A percentile compares a stretch with the other conserved stretches of the same genome.
phyloP scores from a whole-genome alignment of 1,284 basidiomycete genomes.

The Pascua guehoae region DNA sequence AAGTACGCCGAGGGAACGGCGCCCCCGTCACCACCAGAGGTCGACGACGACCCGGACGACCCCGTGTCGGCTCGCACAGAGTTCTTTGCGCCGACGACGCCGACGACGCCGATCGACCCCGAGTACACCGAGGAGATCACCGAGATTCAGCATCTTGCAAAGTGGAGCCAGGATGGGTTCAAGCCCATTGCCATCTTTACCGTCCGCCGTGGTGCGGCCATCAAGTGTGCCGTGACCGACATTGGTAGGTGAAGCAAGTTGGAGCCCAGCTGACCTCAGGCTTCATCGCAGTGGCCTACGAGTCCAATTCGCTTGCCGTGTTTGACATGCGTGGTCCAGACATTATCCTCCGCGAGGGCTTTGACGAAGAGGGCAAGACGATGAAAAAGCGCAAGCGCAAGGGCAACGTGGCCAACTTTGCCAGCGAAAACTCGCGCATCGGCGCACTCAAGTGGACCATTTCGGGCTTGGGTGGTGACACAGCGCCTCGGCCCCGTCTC shows the following conservation, averaged over 20 bases:
- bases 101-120: background rate
- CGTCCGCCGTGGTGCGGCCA: slow-evolving; percentile 55
- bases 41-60: slow-evolving; percentile 31
- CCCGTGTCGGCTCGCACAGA: background rate
- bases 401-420: slow-evolving; percentile 41
- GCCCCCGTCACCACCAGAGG: background rate
- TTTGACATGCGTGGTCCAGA: slow-evolving; percentile 69
- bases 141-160: slow-evolving; percentile 42
- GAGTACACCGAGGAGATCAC: slow-evolving; percentile 37
- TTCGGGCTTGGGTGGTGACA: slow-evolving; percentile 59
- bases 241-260: slow-evolving; percentile 55
- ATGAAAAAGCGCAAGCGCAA: slow-evolving; percentile 48
- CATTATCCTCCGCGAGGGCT: slow-evolving; percentile 56
- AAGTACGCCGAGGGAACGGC: slow-evolving; percentile 51
- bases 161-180: slow-evolving; percentile 56
- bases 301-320: slow-evolving; percentile 59
- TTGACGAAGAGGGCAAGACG: slow-evolving; percentile 40
- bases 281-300: slow-evolving; percentile 68
- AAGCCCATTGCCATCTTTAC: slow-evolving; percentile 62
- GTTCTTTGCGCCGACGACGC: slow-evolving; percentile 9
- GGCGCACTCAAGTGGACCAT: slow-evolving; percentile 65
- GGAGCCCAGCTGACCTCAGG: slow-evolving; percentile 51
- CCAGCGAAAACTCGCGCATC: slow-evolving; percentile 49
- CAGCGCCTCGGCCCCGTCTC: slow-evolving; percentile 58
- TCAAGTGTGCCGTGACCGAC: slow-evolving; percentile 62